Evolutionary conservation across 495 filamentous ascomycete species (phyloP).

Genomic region (Xylaria palmicola): DNA sequence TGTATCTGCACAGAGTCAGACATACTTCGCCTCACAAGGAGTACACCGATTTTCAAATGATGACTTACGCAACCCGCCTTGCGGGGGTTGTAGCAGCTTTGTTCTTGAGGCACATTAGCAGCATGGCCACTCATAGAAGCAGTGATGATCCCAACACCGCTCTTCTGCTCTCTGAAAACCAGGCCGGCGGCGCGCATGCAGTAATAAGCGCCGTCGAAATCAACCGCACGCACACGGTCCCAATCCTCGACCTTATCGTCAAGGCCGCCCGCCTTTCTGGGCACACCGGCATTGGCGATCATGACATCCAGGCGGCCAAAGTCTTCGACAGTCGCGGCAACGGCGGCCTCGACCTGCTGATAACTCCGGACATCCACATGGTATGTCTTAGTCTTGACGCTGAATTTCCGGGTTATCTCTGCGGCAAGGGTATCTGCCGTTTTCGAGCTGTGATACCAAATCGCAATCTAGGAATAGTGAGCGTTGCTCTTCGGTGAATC

Average conservation of each 20-base stretch:
- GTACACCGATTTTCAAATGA: not conserved
- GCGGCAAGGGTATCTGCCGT: constrained; percentile 66
- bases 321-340: constrained; percentile 73
- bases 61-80: constrained; percentile 57
- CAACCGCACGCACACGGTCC: constrained; percentile 66
- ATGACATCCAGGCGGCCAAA: constrained; percentile 85
- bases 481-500: not conserved
- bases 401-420: constrained; percentile 57
- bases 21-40: not conserved
- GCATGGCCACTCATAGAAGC: constrained; percentile 71
- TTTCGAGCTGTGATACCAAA: constrained; percentile 47
- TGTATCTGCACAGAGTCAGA: constrained; percentile 45
- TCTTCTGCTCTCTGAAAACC: constrained; percentile 62
- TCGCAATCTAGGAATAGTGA: not conserved
- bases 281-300: constrained; percentile 69
- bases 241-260: constrained; percentile 65
- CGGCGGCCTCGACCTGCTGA: constrained; percentile 62
- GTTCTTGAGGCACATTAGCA: constrained; percentile 76
- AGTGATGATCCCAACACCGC: constrained; percentile 63
- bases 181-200: constrained; percentile 66
- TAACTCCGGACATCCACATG: constrained; percentile 56
- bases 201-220: constrained; percentile 65
- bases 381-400: constrained; percentile 67
- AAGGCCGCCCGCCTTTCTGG: constrained; percentile 60
- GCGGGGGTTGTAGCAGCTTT: constrained; percentile 78